Evolutionary conservation across 176 grass and related monocot genomes (phyloP).

Genomic region (Stipa capillata): DNA sequence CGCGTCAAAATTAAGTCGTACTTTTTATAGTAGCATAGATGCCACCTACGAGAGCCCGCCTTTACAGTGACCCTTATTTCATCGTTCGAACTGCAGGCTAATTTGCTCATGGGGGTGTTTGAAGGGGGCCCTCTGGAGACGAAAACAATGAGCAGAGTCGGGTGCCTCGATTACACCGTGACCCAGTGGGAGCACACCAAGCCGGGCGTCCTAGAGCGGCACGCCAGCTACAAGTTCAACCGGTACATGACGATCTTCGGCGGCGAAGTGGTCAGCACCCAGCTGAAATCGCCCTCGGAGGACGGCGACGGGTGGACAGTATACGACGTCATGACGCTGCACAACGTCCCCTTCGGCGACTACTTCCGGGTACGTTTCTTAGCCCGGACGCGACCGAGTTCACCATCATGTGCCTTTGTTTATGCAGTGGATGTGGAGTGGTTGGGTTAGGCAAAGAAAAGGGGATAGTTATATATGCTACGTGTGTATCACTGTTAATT

Average conservation of each 20-base stretch:
- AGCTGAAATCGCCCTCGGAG: slow-evolving; percentile 41
- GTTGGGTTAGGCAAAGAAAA: not conserved
- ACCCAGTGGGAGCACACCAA: slow-evolving; percentile 50
- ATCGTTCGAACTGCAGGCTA: slow-evolving; percentile 35
- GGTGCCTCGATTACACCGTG: slow-evolving; percentile 63
- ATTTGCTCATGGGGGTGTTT: slow-evolving; percentile 61
- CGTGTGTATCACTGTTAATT: not conserved
- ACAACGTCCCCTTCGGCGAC: slow-evolving; percentile 72
- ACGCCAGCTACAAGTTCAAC: slow-evolving; percentile 65
- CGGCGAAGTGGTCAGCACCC: slow-evolving; percentile 68
- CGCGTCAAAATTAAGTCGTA: too few species aligned
- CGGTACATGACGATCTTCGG: slow-evolving; percentile 71
- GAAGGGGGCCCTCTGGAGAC: slow-evolving; percentile 51
- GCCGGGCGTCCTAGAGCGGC: slow-evolving; percentile 50
- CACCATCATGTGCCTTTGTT: not conserved
- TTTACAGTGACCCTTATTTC: too few species aligned
- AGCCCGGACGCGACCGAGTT: not conserved
- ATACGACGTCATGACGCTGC: slow-evolving; percentile 57
- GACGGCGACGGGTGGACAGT: slow-evolving; percentile 59
- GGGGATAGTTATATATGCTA: not conserved
- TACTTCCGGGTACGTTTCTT: slow-evolving; percentile 42
- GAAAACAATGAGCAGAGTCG: slow-evolving; percentile 50
- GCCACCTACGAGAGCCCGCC: too few species aligned
- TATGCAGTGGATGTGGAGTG: not conserved
- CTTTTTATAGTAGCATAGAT: too few species aligned